Base-by-base conservation (phyloP, 148 eudicot genomes). In the Polygonum aviculare region DNA sequence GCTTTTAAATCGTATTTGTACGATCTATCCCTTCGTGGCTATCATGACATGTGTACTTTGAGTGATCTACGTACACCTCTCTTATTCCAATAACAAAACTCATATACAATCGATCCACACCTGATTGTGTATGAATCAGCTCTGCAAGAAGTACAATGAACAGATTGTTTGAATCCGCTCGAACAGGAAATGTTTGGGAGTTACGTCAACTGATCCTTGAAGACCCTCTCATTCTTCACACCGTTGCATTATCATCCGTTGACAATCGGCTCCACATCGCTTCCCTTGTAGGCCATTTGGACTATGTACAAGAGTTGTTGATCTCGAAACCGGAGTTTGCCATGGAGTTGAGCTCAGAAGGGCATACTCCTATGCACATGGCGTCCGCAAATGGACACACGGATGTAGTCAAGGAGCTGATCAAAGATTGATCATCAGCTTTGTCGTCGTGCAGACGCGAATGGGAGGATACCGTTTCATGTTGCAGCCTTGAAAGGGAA, bases 401-500 rank as follows among this genome's bases (percentile, higher is more conserved):
- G 39, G 63, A 74, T 44, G 54, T 33, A 22, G 76, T 45, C 50
- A 72, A 16, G 21, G 75, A 88, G 84, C 79, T 90, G 2, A 63
- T 86, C 54, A 82, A n/a, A 26, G 57, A 48, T 85, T 4, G 86
- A 83, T 69, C 45, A 51, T 0, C 22, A 59, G 5, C 51, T 86
- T 10, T 84, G 87, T 39, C 54, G 77, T 3, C 41, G 82, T 50
- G 63, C 52, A 80, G 92, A 90, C 51, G 83, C 78, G 71, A 89
- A 78, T 0, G 75, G 78, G 57, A 83, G 78, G 47, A 82, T 84
- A n/a, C 86, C 90, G 9, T 79, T 90, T 12, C 92, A 90, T 51
- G 21, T 73, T 65, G 92, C 95, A 2, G 86, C 86, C 48, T 45
- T 82, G 14, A 83, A 77, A 78, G 95, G 95, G 12, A 83, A 79